Base-by-base conservation (phyloP, 1,284 basidiomycete genomes). In the Cystobasidiaceae sp. region DNA sequence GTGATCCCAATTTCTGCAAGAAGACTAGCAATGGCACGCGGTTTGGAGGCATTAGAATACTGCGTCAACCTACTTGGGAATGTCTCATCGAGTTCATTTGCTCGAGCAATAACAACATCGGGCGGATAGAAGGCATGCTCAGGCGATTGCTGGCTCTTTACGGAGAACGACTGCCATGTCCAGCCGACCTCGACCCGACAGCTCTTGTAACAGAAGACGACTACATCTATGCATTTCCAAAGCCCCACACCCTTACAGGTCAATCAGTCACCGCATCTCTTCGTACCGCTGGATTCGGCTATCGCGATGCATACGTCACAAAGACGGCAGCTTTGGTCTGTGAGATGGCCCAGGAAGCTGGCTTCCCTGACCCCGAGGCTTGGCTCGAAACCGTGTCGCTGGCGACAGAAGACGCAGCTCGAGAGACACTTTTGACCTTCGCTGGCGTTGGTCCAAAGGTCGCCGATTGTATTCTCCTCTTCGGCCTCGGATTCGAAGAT, bases 21-120 rank as follows among this genome's bases (percentile, higher is more conserved):
- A 78, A 80, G 46, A 80, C 82, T 62, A 78, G 81, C 23, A 89
- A 88, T 70, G 75, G 80, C 58, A 85, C 66, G 15, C 71, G 87
- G 21, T 85, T 87, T 52, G 73, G 73, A 2, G 82, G 82, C 0
- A 78, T 83, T 0, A 71, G 86, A 45, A 88, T 97, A 69, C 78
- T 97, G 39, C 81, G 90, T 69, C 94, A 98, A 76, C 93, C 97
- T 74, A 90, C 92, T 60, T 98, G 92, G 87, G 96, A 97, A 78
- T 93, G 89, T 72, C 81, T 96, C 27, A 79, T 96, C 45, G 94
- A 93, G 8, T 98, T 98, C 79, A 97, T 99, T 70, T 98, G 94
- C 74, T 97, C 93, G 17, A 91, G 93, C 0, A 98, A 97, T 74
- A 98, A 98, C 76, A 94, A 98, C 73, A 98, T 97, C 55, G 78